Evolutionary conservation across 2,329 filamentous ascomycete genomes (phyloP), one percentile per base, ranked within the genome.

Genomic region (Epichloe scottii): DNA sequence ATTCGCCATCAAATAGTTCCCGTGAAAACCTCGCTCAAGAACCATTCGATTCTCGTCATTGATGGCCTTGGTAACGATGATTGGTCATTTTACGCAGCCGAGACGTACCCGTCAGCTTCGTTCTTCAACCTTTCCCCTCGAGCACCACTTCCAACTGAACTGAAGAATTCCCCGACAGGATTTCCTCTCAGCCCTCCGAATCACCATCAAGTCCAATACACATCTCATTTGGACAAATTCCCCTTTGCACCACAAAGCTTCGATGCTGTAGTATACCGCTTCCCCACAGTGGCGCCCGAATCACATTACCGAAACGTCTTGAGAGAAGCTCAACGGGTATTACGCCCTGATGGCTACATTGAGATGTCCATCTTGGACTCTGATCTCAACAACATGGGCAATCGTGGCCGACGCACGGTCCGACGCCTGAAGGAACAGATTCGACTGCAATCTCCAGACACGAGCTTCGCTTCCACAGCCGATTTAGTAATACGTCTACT

Each of bases 1-100:
- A 81, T 85, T 5, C 79, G 87, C 26, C 83, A 87, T 44, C 82
- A 88, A 57, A 74, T 90, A 21, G 69, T 75, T 0, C 73, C 68
- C 61, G 67, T 59, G 5, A 60, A 63, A 19, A 56, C 61, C 5
- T 59, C 60, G 0, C 51, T 59, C 19, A 58, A 75, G 69, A 78
- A 69, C 50, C 84, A 71, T 51, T 82, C 79, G 0, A 80, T 93
- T 26, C 74, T 93, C 3, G 84, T 93, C 17, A 76, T 93, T 51
- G 87, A 93, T 67, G 87, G 87, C 5, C 80, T 93, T 33, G 87
- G 87, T n/a, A 90, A 89, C 60, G 82, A 85, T 57, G 87, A 93
- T 62, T 93, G 87, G 87, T 90, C 87, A 10, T 54, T 51, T n/a
- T 91, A 89, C 58, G 86, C 86, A 19, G 85, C 87, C 6, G 81